Evolutionary conservation across 345 rosid genomes (phyloP).

Genomic region (Passiflora organensis): DNA sequence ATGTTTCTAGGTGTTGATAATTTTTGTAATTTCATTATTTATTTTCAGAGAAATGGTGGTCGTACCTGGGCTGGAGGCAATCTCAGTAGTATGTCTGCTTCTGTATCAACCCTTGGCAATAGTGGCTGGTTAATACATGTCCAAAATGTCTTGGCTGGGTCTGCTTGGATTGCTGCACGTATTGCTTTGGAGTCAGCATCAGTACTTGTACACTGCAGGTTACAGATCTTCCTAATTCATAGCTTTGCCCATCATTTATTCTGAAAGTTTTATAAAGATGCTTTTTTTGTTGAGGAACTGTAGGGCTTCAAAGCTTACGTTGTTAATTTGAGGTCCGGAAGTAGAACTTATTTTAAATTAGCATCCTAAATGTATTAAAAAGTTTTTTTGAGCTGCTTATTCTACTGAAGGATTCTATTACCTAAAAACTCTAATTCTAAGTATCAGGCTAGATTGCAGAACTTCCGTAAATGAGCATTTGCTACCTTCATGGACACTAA

Average conservation of each 20-base stretch:
- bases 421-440: too few species aligned
- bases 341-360: too few species aligned
- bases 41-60: constrained; percentile 88
- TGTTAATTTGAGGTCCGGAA: too few species aligned
- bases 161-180: constrained; percentile 97
- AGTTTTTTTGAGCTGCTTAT: too few species aligned
- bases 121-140: constrained; percentile 98
- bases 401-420: too few species aligned
- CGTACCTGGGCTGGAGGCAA: constrained; percentile 99
- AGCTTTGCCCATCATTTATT: constrained; percentile 2
- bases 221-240: constrained; percentile 18
- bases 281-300: too few species aligned
- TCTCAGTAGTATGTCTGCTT: constrained; percentile 99
- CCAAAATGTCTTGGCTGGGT: constrained; percentile 94
- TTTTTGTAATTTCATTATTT: constrained; percentile 4
- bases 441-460: too few species aligned
- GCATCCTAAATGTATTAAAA: too few species aligned
- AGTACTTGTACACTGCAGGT: constrained; percentile 99
- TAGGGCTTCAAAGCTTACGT: too few species aligned
- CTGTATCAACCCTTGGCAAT: constrained; percentile 94
- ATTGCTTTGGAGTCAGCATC: constrained; percentile 89
- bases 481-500: background rate
- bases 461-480: background rate
- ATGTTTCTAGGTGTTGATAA: background rate
- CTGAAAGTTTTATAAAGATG: too few species aligned